Conservation (phyloP, 2,329 filamentous ascomycete species). For the Aureobasidium sp. region DNA sequence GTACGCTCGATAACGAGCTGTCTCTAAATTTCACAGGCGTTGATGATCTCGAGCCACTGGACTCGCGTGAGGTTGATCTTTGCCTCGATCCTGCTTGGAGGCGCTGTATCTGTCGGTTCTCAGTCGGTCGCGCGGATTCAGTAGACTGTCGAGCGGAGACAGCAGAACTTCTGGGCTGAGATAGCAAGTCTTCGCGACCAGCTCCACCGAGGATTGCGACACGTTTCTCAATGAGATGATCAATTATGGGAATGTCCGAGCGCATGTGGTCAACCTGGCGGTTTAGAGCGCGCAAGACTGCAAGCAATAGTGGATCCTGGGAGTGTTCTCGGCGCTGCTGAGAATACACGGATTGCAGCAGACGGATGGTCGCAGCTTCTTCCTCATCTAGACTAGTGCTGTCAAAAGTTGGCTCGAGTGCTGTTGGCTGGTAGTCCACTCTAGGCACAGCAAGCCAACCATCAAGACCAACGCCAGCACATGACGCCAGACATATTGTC, state of each 20-base stretch:
- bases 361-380: conserved; percentile 24
- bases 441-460: conserved; percentile 75
- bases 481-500: conserved; percentile 73
- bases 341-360: conserved; percentile 28
- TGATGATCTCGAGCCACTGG: background rate
- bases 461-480: conserved; percentile 76
- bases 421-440: background rate
- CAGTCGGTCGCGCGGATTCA: background rate
- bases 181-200: conserved; percentile 17
- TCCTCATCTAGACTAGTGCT: conserved; percentile 36
- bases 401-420: conserved; percentile 22
- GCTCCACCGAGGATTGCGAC: conserved; percentile 39
- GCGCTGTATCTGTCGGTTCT: conserved; percentile 3
- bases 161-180: conserved; percentile 4
- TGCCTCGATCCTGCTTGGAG: background rate
- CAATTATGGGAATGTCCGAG: conserved; percentile 39
- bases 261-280: conserved; percentile 38
- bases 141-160: background rate
- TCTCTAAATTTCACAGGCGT: background rate
- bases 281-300: conserved; percentile 36
- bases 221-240: conserved; percentile 41
- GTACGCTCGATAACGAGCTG: background rate
- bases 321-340: conserved; percentile 31
- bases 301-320: conserved; percentile 34
- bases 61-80: background rate